Conservation (phyloP, 768 basidiomycete species). For the Tephrocybe sp. region DNA sequence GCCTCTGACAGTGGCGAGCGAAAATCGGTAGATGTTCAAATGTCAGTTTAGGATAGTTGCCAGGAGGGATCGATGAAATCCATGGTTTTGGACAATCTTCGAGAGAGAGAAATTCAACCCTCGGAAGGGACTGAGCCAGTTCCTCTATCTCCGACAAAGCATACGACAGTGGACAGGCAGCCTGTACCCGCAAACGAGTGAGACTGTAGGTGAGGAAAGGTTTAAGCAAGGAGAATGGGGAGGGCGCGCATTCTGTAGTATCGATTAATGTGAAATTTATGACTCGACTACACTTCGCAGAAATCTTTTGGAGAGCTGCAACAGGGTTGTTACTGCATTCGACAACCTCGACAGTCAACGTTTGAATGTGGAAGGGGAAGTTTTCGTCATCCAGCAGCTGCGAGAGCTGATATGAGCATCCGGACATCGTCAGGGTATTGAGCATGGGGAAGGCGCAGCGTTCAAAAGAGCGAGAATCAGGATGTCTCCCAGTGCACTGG, state of each 20-base stretch:
- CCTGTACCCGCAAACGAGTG: not conserved
- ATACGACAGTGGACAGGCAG: no score
- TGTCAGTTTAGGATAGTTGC: not conserved
- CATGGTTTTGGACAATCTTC: no score
- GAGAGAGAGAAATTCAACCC: not conserved
- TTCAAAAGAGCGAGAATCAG: not conserved
- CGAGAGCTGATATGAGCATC: not conserved
- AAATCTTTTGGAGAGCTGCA: not conserved
- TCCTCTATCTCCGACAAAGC: not conserved
- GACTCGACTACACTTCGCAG: not conserved
- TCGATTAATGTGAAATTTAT: not conserved
- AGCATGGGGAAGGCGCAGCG: not conserved
- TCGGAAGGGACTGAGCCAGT: not conserved
- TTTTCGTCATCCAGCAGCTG: not conserved
- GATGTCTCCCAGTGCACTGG: not conserved
- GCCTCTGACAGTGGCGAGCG: not conserved
- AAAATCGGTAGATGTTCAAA: no score
- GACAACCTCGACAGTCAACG: not conserved
- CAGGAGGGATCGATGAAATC: no score
- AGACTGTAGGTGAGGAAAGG: no score
- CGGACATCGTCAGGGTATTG: no score
- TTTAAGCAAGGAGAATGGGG: not conserved
- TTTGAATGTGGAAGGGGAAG: not conserved
- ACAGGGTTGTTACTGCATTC: not conserved
- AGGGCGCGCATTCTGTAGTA: no score